phyloP scores from a whole-genome alignment of 2,329 filamentous ascomycete genomes.

The Anisogramma anomala region DNA sequence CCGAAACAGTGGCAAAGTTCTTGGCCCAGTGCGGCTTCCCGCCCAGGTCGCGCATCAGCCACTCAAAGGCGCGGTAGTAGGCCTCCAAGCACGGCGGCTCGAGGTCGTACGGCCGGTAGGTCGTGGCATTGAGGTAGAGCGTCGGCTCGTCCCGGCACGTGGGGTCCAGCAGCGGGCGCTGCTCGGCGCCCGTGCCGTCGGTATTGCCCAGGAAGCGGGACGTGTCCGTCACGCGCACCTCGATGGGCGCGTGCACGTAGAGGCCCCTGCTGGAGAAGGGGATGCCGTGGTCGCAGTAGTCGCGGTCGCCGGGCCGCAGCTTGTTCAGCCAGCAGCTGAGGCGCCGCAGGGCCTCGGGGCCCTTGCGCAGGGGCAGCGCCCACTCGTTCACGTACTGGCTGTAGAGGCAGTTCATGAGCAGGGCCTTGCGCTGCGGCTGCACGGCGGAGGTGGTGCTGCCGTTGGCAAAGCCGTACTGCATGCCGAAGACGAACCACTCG shows the following conservation, averaged over 20 bases:
- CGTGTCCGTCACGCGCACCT: conserved; percentile 64
- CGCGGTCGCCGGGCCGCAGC: conserved; percentile 40
- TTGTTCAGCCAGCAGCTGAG: conserved; percentile 78
- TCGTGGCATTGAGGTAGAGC: conserved; percentile 68
- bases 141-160: conserved; percentile 47
- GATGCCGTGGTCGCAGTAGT: conserved; percentile 49
- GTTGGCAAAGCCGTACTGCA: conserved; percentile 87
- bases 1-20: conserved; percentile 49
- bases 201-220: conserved; percentile 23
- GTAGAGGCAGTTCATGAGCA: conserved; percentile 95
- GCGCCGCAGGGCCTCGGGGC: conserved; percentile 74
- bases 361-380: conserved; percentile 77
- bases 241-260: conserved; percentile 67
- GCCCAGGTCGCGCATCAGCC: conserved; percentile 66
- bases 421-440: conserved; percentile 65
- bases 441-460: conserved; percentile 60
- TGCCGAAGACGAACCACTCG: conserved; percentile 93
- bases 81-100: conserved; percentile 57
- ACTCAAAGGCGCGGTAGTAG: conserved; percentile 74
- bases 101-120: conserved; percentile 61
- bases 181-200: conserved; percentile 14
- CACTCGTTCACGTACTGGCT: conserved; percentile 99
- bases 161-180: conserved; percentile 43
- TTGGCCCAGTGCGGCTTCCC: conserved; percentile 74
- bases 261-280: conserved; percentile 57